Evolutionary conservation across 805 yeast genomes (phyloP), one percentile per base, ranked within the genome.

Genomic region (Candida piceae): DNA sequence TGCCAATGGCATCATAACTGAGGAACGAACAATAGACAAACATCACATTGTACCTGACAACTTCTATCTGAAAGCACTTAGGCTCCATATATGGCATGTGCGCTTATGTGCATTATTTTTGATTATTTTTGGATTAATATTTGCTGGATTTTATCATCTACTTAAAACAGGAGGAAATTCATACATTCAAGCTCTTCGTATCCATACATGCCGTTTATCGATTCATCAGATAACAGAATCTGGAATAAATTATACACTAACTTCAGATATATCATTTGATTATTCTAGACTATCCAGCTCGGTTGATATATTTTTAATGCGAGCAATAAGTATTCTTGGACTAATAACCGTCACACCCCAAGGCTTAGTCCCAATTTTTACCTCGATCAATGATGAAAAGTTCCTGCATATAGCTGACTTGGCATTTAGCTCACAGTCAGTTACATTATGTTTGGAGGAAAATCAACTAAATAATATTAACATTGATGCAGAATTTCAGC

Each of bases 251-350:
- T 31, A 43, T 13, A 21, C 25, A 11, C 8, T 36, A 13, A 12
- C 15, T 11, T 31, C 35, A 9, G 11, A n/a, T 4, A 13, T 36
- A 2, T 16, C 16, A 18, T 29, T 43, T 28, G 29, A 41, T 18
- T 41, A 43, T 25, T 26, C 20, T n/a, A 24, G 22, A 16, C 16
- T 43, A n/a, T 21, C 19, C n/a, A 31, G 17, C 9, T 17, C 5
- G 7, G 41, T 34, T 26, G 23, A 40, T n/a, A 19, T 40, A 29
- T 13, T 16, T 20, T 36, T 35, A 33, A 7, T 37, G 16, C 7
- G 17, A 13, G 9, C 21, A 11, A 8, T 45, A n/a, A 33, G 38
- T 16, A 15, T 16, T 5, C 13, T 42, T 4, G 34, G 36, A 6
- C 5, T 23, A 4, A 30, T 36, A 3, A 17, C 18, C 7, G 24